A percentile compares a stretch with the other conserved stretches of the same genome.
Conservation (phyloP, 768 basidiomycete species). For the Coprinellus aureogranulatus region DNA sequence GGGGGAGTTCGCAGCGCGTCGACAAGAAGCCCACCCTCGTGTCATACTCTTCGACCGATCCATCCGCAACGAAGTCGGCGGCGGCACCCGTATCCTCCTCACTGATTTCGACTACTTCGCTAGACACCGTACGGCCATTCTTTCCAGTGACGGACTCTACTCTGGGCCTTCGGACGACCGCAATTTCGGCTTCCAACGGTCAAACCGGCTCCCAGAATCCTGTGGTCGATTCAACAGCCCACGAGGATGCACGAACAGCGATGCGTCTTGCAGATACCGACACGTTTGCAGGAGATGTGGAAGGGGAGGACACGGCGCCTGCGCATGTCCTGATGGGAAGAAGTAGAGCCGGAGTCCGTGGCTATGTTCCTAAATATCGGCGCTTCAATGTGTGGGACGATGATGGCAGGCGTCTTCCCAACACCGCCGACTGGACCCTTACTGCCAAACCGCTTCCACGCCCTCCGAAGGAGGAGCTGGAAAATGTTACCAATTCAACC, state of each 20-base stretch:
- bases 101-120: conserved; percentile 14
- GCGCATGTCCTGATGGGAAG: too few species aligned
- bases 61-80: conserved; percentile 20
- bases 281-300: too few species aligned
- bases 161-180: neutral
- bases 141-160: neutral
- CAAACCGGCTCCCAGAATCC: too few species aligned
- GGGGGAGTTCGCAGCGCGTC: conserved; percentile 17
- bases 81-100: conserved; percentile 16
- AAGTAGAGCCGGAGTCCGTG: too few species aligned
- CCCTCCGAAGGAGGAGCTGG: too few species aligned
- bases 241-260: too few species aligned
- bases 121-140: conserved; percentile 10
- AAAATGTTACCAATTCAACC: neutral
- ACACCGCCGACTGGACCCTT: neutral
- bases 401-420: neutral
- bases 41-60: conserved; percentile 33
- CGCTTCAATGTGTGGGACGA: neutral
- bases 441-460: too few species aligned
- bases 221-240: too few species aligned
- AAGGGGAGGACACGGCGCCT: too few species aligned
- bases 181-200: too few species aligned
- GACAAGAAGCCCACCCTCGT: conserved; percentile 3
- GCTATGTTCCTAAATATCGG: neutral
- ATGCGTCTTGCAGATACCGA: too few species aligned